Evolutionary conservation across 371 early-diverging fungal genomes (phyloP), one percentile per base, ranked within the genome.

Genomic region (Blakeslea trispora): DNA sequence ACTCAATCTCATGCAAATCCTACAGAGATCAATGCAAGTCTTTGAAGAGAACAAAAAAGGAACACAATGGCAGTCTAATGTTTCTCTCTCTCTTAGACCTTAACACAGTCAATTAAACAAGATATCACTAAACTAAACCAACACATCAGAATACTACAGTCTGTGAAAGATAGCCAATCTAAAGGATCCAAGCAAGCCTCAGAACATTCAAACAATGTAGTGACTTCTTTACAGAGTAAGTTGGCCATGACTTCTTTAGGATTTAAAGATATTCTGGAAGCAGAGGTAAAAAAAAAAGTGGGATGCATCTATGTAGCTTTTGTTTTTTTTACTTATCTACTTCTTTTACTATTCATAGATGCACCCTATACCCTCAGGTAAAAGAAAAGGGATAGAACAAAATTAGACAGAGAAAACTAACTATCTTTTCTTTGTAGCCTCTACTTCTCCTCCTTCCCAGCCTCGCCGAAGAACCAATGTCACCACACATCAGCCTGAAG

Each of bases 181-280:
- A 75, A 77, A 23, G 62, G 71, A 0, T 74, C 77, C 7, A 85
- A 85, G 54, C 95, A 96, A 64, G 87, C 87, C 19, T 74, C 81
- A 45, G 95, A 97, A 60, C 98, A 98, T 78, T 87, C 91, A 7
- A 68, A 87, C 17, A 91, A 91, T 63, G 90, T 98, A 14, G 92
- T 97, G 19, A 83, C 92, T 15, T 81, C 86, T 28, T 71, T 98
- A 59, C 95, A 97, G 73, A 87, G 91, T 47, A 90, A 86, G 69
- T 75, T 98, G 37, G 96, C 95, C 1, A 85, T 76, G 57, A 91
- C 96, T 2, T 89, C 89, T 8, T 86, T 89, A 71, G 84, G 81
- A 17, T 97, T 97, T 71, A 96, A 94, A 62, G 87, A 89, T 66
- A 92, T 97, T 4, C 67, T 97, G 49, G 96, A 97, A 66, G 82